A percentile compares a stretch with the other conserved stretches of the same genome.
Conservation (phyloP, 768 basidiomycete species). For the Leccinellum rugosiceps region DNA sequence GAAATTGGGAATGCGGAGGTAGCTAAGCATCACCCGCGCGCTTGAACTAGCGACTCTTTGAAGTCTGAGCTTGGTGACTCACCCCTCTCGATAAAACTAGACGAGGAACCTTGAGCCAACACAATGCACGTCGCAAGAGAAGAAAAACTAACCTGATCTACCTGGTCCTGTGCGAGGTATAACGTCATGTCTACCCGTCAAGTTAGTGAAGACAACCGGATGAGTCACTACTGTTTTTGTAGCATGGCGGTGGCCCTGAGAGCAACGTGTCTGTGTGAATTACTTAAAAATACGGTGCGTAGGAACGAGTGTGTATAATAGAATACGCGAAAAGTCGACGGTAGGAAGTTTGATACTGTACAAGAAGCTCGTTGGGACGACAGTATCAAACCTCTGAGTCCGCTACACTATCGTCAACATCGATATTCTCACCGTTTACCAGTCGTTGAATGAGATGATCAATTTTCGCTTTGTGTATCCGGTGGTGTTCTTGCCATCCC, state of each 20-base stretch:
- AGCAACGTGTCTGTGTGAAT: not conserved
- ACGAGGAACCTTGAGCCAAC: not conserved
- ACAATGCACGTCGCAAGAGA: not conserved
- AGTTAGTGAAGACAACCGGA: not conserved
- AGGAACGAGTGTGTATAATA: constrained; percentile 10
- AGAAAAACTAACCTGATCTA: constrained; percentile 46
- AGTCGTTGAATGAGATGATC: constrained; percentile 73
- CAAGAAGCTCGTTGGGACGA: not conserved
- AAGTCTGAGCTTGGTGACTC: constrained; percentile 13
- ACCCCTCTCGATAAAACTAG: constrained; percentile 63
- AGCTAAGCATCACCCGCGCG: constrained; percentile 44
- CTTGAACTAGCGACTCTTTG: not conserved
- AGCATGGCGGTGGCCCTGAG: not conserved
- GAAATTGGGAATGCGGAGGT: constrained; percentile 76
- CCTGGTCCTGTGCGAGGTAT: constrained; percentile 54
- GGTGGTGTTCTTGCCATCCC: constrained; percentile 90
- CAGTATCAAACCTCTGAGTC: constrained; percentile 27
- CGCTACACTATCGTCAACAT: constrained; percentile 27
- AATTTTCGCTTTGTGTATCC: constrained; percentile 84
- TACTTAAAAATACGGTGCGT: constrained; percentile 2
- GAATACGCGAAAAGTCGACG: constrained; percentile 1
- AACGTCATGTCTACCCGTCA: constrained; percentile 20
- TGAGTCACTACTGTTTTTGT: not conserved
- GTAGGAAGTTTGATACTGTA: constrained; percentile 3
- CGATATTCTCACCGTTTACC: constrained; percentile 52